These are phyloP conservation scores for Torulaspora quercuum DNA, from an alignment of 805 yeast genomes.

Conservation along the genomic window DNA sequence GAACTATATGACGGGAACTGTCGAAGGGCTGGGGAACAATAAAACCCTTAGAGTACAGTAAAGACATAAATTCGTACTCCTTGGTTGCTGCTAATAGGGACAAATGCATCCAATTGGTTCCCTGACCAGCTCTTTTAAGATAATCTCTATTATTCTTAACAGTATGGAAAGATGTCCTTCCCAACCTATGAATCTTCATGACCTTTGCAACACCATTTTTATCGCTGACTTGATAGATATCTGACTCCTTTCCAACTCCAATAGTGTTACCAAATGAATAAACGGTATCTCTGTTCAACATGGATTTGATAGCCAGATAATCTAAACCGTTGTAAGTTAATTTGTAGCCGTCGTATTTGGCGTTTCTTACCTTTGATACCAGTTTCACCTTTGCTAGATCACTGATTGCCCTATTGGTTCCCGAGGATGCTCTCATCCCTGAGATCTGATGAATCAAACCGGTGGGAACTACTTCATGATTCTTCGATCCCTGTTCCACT, in stretches of 20 bases:
- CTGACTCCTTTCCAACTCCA: conserved; percentile 98
- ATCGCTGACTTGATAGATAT: conserved; percentile 80
- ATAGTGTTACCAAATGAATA: conserved; percentile 81
- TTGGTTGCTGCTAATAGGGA: conserved; percentile 88
- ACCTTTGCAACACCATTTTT: conserved; percentile 63
- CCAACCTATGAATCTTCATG: conserved; percentile 86
- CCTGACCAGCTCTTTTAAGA: conserved; percentile 58
- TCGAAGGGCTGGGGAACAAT: conserved; percentile 87
- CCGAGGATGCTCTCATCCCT: conserved; percentile 68
- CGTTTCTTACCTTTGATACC: conserved; percentile 75
- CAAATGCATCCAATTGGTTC: conserved; percentile 88
- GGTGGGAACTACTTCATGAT: conserved; percentile 94
- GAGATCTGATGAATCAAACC: conserved; percentile 75
- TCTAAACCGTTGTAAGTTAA: conserved; percentile 88
- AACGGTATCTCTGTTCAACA: conserved; percentile 69
- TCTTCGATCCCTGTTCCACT: conserved; percentile 83
- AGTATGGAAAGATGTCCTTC: conserved; percentile 88
- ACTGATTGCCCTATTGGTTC: conserved; percentile 72
- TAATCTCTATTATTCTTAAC: conserved; percentile 94
- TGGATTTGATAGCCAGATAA: conserved; percentile 81
- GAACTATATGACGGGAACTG: conserved; percentile 82
- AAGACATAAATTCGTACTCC: conserved; percentile 84
- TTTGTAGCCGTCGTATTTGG: conserved; percentile 92
- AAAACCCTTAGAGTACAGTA: conserved; percentile 71
- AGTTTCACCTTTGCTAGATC: conserved; percentile 85